Base-by-base conservation (phyloP, 768 basidiomycete genomes). In the Favolaschia claudopus region DNA sequence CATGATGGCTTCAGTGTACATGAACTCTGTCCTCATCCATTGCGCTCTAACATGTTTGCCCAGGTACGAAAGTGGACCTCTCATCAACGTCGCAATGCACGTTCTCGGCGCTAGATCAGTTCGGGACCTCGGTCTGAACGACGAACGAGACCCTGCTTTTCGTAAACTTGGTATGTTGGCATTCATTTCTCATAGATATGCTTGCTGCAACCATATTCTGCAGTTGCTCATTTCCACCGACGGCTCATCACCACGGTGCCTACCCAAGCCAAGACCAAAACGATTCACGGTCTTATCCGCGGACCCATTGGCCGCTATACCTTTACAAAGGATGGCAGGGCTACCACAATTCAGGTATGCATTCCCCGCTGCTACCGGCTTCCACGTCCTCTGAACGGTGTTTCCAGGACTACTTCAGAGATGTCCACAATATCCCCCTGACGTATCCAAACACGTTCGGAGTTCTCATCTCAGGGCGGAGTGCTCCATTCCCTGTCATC, bases 1-100 rank as follows among this genome's bases (percentile, higher is more conserved):
- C 0, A 76, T 78, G 2, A 77, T 80, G 14, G 71, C 83, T 0
- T 73, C 77, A 0, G 67, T 85, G 82, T 84, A 74, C 60, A 74
- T 53, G 42, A 17, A 47, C 28, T 17, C 28, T n/a, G 4, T 54
- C 5, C 33, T 54, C 44, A 62, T 22, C 38, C 32, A 20, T 25
- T 25, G 28, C 20, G n/a, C 14, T 25, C 36, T 19, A 40, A 32
- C n/a, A 29, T 42, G 17, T 22, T 38, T 19, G 32, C 14, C 8
- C 47, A 80, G 77, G 1, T 77, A 76, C 47, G 48, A 62, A 51
- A 55, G 60, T 14, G 78, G 78, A 0, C 25, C 29, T 2, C 62
- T 80, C 6, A 34, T 76, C 0, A 67, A 76, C 1, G 54, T 78
- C 3, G 77, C 75, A 5, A 38, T 83, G 28, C 27, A 63, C 2